phyloP scores from a whole-genome alignment of 108 stramenopile genomes.

The Cyclotella sp. region DNA sequence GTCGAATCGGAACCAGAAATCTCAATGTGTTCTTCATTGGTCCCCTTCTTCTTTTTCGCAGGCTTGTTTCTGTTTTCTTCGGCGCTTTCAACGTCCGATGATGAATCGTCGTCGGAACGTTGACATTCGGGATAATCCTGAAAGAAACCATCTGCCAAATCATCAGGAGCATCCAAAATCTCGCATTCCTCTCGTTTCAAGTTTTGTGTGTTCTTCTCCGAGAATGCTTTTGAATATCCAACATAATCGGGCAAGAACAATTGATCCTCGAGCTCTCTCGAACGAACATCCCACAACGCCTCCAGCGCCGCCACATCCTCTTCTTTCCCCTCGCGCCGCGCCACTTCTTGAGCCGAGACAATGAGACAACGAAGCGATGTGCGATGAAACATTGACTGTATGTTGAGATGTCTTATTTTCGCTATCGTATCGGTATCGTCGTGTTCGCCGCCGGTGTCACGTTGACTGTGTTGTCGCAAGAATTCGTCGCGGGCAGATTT shows the following conservation, averaged over 20 bases:
- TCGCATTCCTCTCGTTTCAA: not conserved
- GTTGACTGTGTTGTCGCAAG: not conserved
- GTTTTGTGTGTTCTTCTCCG: not conserved
- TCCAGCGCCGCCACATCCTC: not conserved
- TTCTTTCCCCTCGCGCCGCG: not conserved
- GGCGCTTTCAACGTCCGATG: not conserved
- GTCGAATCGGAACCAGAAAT: slow-evolving; percentile 6
- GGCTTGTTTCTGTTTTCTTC: not conserved
- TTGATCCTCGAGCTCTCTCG: not conserved
- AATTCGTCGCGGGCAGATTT: not conserved
- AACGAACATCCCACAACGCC: not conserved
- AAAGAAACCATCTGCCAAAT: slow-evolving; percentile 7
- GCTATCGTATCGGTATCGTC: not conserved
- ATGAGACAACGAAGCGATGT: not conserved
- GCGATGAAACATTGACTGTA: not conserved
- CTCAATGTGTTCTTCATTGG: not conserved
- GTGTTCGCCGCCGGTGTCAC: not conserved
- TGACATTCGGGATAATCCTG: not conserved
- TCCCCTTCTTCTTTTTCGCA: not conserved
- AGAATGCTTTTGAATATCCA: too few species aligned
- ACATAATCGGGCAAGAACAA: not conserved
- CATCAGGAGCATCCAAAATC: not conserved
- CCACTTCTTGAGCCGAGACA: not conserved
- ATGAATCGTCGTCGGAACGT: not conserved
- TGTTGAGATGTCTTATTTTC: not conserved